phyloP scores from a whole-genome alignment of 2,329 filamentous ascomycete genomes.

The Purpureocillium lavendulum region DNA sequence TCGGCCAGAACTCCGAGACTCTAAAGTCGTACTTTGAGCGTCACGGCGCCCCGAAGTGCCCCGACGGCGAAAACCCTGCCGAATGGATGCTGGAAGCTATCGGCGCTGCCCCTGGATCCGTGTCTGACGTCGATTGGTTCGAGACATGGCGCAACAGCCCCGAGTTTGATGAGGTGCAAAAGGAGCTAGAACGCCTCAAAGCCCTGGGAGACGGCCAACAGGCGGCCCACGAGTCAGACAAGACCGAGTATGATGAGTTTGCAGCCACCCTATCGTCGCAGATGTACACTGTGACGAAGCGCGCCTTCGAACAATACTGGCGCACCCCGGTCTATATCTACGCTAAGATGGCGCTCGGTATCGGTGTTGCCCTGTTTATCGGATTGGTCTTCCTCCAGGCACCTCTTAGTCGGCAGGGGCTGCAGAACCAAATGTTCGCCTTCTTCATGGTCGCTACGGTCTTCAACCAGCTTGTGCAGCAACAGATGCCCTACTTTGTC shows the following conservation, averaged over 20 bases:
- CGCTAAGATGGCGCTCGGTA: conserved; percentile 38
- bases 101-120: conserved; percentile 30
- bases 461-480: conserved; percentile 44
- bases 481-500: conserved; percentile 65
- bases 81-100: conserved; percentile 53
- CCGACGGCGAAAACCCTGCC: conserved; percentile 50
- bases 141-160: too few species aligned
- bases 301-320: conserved; percentile 74
- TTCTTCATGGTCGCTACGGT: conserved; percentile 66
- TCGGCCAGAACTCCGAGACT: conserved; percentile 14
- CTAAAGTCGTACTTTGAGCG: conserved; percentile 51
- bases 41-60: conserved; percentile 46
- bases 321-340: conserved; percentile 69
- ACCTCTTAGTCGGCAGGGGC: conserved; percentile 46
- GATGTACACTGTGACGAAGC: conserved; percentile 48
- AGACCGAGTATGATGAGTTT: not conserved
- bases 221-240: too few species aligned
- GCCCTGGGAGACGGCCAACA: too few species aligned
- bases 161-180: too few species aligned
- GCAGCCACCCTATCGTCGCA: conserved; percentile 30
- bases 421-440: conserved; percentile 64
- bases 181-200: too few species aligned
- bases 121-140: too few species aligned
- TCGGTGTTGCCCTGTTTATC: too few species aligned
- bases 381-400: too few species aligned